Base-by-base conservation (phyloP, 257 asterid species). In the Jaltomata sinuosa region DNA sequence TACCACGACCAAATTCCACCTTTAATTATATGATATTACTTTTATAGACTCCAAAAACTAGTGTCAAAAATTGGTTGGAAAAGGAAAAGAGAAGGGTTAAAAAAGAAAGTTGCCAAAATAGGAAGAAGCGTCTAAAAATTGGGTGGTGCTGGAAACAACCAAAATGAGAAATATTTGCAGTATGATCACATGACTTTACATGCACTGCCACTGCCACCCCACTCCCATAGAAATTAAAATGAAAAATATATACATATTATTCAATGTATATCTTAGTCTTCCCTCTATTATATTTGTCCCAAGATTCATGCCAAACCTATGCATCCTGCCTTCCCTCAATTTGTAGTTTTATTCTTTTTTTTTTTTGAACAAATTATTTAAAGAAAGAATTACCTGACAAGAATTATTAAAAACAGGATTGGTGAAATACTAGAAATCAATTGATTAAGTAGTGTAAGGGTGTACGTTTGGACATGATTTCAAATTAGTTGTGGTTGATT, bases 121-220 rank as follows among this genome's bases (percentile, higher is more conserved):
- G 81, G 81, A 49, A 76, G 62, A 27, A 27, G 6, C 27, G 61
- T 49, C 27, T 47, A 0, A 47, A 76, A 76, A 27, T 76, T 16
- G 27, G 62, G 2, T 49, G 42, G 27, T 29, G 62, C 27, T 76
- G 25, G 4, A 76, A 25, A 76, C 42, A 76, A 16, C 16, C 61
- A 76, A 76, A 76, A 76, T 16, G 8, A 76, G 61, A 47, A 47
- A 76, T 76, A 27, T 25, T 76, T 76, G 27, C 61, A 15, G 81
- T 76, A 16, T 76, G 36, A 74, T 45, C 80, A 74, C 80, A 74
- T 74, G 80, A 74, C 80, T 74, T 74, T 74, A 74, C 31, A 57
- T 57, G 31, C 67, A n/a, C 32, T 59, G 31, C 5, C 47, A 69
- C 32, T 71, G 79, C 34, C 68, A 59, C 15, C 34, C 29, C 68